Conservation (phyloP, 1,284 basidiomycete species). For the Ustilago shanxiensis region DNA sequence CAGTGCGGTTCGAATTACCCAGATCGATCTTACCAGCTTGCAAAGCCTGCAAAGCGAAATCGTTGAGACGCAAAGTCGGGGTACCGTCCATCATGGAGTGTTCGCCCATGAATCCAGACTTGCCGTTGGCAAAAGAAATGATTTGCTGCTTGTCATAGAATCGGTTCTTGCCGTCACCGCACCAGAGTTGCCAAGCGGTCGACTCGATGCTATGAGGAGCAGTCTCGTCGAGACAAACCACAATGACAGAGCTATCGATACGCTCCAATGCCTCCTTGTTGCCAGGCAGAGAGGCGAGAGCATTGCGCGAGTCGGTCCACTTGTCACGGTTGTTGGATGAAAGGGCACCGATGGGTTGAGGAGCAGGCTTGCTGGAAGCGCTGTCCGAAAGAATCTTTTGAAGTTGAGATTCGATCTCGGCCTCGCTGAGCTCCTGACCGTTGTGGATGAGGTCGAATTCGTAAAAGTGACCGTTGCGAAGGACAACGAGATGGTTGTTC, state of each 20-base stretch:
- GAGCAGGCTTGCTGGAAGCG: constrained; percentile 76
- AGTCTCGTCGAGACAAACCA: constrained; percentile 87
- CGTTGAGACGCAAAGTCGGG: constrained; percentile 92
- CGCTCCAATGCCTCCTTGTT: constrained; percentile 81
- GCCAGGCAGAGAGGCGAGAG: constrained; percentile 76
- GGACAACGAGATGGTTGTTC: constrained; percentile 89
- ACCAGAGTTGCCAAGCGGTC: constrained; percentile 80
- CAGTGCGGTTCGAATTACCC: constrained; percentile 71
- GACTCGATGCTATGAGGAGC: constrained; percentile 85
- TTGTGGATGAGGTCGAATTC: constrained; percentile 76
- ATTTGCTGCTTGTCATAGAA: constrained; percentile 98
- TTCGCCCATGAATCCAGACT: constrained; percentile 94
- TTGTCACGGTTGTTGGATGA: constrained; percentile 89
- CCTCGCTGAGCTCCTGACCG: constrained; percentile 78
- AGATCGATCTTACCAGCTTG: constrained; percentile 82
- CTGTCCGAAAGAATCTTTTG: constrained; percentile 80
- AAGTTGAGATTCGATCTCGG: constrained; percentile 87
- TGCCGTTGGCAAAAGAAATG: constrained; percentile 79
- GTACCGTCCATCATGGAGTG: constrained; percentile 97
- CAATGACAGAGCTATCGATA: constrained; percentile 89
- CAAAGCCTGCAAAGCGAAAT: constrained; percentile 87
- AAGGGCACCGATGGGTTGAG: constrained; percentile 81
- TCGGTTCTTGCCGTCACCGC: constrained; percentile 89
- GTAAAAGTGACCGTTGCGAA: constrained; percentile 93
- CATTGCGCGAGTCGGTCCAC: constrained; percentile 81